Evolutionary conservation across 2,329 filamentous ascomycete species (phyloP).

Genomic region (Teratosphaeria nubilosa): DNA sequence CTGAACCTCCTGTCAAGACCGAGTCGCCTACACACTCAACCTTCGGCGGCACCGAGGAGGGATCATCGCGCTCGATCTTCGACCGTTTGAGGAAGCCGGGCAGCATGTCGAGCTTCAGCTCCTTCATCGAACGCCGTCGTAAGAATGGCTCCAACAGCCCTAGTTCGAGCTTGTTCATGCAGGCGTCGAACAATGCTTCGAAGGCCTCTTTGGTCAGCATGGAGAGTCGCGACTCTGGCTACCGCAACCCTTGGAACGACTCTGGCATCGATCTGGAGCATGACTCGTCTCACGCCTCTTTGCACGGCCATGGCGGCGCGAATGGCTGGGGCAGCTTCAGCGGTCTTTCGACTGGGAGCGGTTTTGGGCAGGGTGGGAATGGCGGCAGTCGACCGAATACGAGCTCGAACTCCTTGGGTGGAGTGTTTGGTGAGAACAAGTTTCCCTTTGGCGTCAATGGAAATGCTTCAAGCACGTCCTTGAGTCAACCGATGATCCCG

Average conservation of each 20-base stretch:
- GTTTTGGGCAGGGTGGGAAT: constrained; percentile 34
- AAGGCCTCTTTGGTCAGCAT: constrained; percentile 94
- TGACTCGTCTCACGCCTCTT: constrained; percentile 37
- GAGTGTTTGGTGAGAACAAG: constrained; percentile 51
- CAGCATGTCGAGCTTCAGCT: constrained; percentile 87
- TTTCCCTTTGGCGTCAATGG: constrained; percentile 49
- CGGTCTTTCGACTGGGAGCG: not conserved
- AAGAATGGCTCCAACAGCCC: constrained; percentile 80
- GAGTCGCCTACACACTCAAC: constrained; percentile 82
- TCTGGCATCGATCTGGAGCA: constrained; percentile 94
- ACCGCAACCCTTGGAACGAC: constrained; percentile 97
- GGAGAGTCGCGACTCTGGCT: constrained; percentile 88
- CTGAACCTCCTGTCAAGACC: constrained; percentile 63
- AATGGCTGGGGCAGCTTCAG: constrained; percentile 34
- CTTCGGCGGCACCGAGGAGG: constrained; percentile 59
- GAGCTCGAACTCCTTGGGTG: constrained; percentile 52
- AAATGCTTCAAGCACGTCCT: constrained; percentile 29
- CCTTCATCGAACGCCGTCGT: constrained; percentile 86
- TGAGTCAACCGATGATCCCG: constrained; percentile 28
- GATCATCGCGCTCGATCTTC: constrained; percentile 72
- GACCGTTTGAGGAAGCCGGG: constrained; percentile 90
- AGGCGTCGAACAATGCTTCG: constrained; percentile 74
- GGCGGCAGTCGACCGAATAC: constrained; percentile 56
- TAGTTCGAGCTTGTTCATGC: constrained; percentile 66
- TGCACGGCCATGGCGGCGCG: constrained; percentile 27